Conservation (phyloP, 768 basidiomycete genomes). For the Mycena alexandri region DNA sequence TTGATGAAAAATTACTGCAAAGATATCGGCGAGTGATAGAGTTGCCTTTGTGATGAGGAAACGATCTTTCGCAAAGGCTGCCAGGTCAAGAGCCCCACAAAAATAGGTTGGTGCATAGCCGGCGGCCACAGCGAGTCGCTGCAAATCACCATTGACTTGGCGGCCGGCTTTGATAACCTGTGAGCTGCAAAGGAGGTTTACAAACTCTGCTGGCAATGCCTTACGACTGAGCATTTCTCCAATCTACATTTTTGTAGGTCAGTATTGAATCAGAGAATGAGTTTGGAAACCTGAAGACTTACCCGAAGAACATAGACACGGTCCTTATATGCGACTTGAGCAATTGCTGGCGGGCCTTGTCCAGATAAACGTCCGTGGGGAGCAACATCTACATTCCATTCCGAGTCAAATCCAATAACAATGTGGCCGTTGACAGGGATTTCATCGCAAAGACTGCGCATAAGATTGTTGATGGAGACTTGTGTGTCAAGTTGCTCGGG, state of each 20-base stretch:
- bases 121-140: slow-evolving; percentile 4
- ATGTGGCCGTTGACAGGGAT: slow-evolving; percentile 35
- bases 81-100: too few relatives aligned
- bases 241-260: too few relatives aligned
- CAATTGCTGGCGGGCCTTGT: slow-evolving; percentile 38
- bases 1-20: too few relatives aligned
- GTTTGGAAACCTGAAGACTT: too few relatives aligned
- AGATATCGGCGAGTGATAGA: too few relatives aligned
- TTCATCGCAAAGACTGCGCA: slow-evolving; percentile 39
- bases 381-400: slow-evolving; percentile 45
- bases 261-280: too few relatives aligned
- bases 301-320: slow-evolving; percentile 33
- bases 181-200: slow-evolving; percentile 3
- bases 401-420: slow-evolving; percentile 41
- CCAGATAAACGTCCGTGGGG: slow-evolving; percentile 34
- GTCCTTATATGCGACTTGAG: slow-evolving; percentile 37
- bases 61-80: too few relatives aligned
- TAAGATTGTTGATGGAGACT: slow-evolving; percentile 36
- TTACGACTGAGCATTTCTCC: slow-evolving; percentile 8
- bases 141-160: slow-evolving; percentile 24
- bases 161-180: slow-evolving; percentile 28
- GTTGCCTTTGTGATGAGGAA: too few relatives aligned
- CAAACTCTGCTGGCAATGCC: slow-evolving; percentile 3
- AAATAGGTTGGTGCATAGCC: slow-evolving; percentile 15
- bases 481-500: slow-evolving; percentile 31